Percentiles rank a stretch among this genome's conserved stretches.
phyloP scores from a whole-genome alignment of 129 eudicot species.

The Scalesia atractyloides region DNA sequence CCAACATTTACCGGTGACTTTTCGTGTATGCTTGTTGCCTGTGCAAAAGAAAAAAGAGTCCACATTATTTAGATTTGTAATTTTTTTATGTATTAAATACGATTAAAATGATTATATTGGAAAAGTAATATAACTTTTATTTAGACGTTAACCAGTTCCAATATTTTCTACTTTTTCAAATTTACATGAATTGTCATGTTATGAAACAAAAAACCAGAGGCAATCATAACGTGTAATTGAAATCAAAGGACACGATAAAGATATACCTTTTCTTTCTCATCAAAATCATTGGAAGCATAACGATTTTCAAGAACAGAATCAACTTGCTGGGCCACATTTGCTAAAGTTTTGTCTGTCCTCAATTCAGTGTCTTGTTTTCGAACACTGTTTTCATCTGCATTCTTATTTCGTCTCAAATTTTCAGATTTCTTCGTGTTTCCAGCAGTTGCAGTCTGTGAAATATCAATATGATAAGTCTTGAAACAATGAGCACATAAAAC shows the following conservation, averaged over 20 bases:
- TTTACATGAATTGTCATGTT: neutral
- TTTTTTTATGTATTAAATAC: neutral
- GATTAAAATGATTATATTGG: neutral
- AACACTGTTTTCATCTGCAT: conserved; percentile 33
- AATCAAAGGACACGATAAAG: neutral
- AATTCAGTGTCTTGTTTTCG: conserved; percentile 29
- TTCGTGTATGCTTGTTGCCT: conserved; percentile 43
- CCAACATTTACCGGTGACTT: conserved; percentile 39
- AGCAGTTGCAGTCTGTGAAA: conserved; percentile 47
- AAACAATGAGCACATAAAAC: conserved; percentile 9
- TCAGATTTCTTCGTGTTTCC: conserved; percentile 42
- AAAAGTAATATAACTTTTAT: no score
- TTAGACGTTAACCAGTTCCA: neutral
- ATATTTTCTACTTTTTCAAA: no score
- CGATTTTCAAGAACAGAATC: conserved; percentile 28
- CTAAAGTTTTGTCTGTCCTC: conserved; percentile 22
- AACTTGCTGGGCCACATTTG: conserved; percentile 31
- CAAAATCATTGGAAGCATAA: conserved; percentile 9
- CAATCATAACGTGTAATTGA: neutral
- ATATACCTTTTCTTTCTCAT: conserved; percentile 49
- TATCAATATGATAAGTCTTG: conserved; percentile 25
- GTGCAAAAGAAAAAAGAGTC: neutral
- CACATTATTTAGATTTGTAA: neutral
- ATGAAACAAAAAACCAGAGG: neutral
- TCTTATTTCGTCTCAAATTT: conserved; percentile 27